These are phyloP conservation scores for Eucalyptus marginata DNA, from an alignment of 345 rosid species.

Conservation along the genomic window DNA sequence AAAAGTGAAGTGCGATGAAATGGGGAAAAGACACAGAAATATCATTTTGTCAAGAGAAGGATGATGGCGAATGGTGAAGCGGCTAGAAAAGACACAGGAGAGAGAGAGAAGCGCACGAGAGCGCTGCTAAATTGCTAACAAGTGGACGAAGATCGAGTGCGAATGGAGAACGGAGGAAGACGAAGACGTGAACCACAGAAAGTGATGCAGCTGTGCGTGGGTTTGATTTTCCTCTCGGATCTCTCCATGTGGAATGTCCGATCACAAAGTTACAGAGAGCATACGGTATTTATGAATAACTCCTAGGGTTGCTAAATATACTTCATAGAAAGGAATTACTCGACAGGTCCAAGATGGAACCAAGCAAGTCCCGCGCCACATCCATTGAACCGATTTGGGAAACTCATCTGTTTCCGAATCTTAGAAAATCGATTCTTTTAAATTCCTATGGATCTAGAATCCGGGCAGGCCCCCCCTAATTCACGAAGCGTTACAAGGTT, in stretches of 20 bases:
- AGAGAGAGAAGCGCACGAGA: background rate
- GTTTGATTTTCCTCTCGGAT: background rate
- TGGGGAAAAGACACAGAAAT: background rate
- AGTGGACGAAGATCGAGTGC: background rate
- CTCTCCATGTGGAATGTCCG: background rate
- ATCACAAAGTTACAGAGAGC: background rate
- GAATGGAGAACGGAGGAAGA: background rate
- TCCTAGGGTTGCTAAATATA: background rate
- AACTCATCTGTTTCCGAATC: background rate
- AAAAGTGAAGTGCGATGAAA: background rate
- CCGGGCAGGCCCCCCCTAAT: fast-evolving
- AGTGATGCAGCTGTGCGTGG: background rate
- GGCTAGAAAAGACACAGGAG: background rate
- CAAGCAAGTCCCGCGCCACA: background rate
- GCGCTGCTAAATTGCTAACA: background rate
- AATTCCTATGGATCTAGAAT: background rate
- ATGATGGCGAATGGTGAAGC: background rate
- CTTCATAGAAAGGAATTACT: background rate
- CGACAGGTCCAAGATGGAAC: background rate
- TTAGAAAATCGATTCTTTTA: background rate
- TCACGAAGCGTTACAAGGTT: background rate
- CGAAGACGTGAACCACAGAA: background rate
- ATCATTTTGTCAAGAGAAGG: background rate
- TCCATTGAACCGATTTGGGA: background rate
- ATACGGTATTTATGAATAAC: background rate